These are phyloP conservation scores for Hypoxylon sp. DNA, from an alignment of 2,329 filamentous ascomycete species.

Conservation along the genomic window DNA sequence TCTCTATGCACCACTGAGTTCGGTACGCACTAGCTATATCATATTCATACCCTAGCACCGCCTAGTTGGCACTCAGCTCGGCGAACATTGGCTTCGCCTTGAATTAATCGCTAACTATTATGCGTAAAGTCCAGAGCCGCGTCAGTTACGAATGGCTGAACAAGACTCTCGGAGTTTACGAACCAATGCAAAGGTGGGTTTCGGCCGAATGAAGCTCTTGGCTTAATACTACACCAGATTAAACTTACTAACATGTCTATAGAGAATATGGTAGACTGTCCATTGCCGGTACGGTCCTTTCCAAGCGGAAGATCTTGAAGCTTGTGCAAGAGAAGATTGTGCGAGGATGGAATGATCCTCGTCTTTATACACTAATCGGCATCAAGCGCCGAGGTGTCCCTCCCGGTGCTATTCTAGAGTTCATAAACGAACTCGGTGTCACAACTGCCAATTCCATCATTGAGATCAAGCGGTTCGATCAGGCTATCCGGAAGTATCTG, in stretches of 20 bases:
- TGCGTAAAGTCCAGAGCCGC: constrained; percentile 74
- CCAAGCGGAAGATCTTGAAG: constrained; percentile 86
- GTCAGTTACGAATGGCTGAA: constrained; percentile 94
- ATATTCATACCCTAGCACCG: not conserved
- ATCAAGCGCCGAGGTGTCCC: constrained; percentile 88
- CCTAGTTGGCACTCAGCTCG: not conserved
- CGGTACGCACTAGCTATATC: constrained; percentile 33
- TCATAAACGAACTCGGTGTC: constrained; percentile 92
- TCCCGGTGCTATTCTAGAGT: constrained; percentile 88
- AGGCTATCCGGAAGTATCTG: constrained; percentile 86
- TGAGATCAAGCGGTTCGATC: constrained; percentile 85
- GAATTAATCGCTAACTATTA: constrained; percentile 9
- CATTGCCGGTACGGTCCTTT: constrained; percentile 86
- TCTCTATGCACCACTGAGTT: constrained; percentile 96
- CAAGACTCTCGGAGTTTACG: constrained; percentile 84
- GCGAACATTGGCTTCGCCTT: not conserved
- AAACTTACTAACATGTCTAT: constrained; percentile 12
- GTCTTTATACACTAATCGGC: constrained; percentile 88
- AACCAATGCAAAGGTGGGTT: constrained; percentile 84
- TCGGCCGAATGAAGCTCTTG: not conserved
- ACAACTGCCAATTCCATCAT: constrained; percentile 87
- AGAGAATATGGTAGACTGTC: constrained; percentile 80
- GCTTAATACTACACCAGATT: not conserved
- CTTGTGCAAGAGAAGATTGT: constrained; percentile 85
- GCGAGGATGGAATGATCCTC: constrained; percentile 90